These are phyloP conservation scores for Mitragyna speciosa DNA, from an alignment of 257 asterid species.

Conservation along the genomic window DNA sequence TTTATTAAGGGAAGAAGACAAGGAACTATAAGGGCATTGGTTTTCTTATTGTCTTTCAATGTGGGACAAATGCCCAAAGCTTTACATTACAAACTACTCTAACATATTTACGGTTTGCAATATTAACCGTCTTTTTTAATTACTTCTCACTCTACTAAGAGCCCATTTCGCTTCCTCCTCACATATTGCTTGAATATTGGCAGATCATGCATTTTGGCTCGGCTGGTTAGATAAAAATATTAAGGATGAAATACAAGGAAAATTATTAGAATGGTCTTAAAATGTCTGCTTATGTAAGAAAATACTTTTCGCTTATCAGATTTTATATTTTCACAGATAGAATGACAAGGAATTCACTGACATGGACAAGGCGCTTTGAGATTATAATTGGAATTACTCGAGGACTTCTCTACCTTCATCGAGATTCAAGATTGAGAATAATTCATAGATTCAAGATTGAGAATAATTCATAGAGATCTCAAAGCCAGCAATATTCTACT, in stretches of 20 bases:
- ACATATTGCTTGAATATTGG: too few relatives aligned
- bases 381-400: constrained; percentile 35
- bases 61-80: too few relatives aligned
- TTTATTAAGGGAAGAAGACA: too few relatives aligned
- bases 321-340: constrained; percentile 10
- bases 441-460: constrained; percentile 39
- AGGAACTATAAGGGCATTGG: too few relatives aligned
- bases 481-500: constrained; percentile 38
- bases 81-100: too few relatives aligned
- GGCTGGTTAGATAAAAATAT: background rate
- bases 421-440: constrained; percentile 41
- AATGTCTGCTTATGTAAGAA: background rate
- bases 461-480: constrained; percentile 39
- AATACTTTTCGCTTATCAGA: background rate
- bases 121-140: background rate
- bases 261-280: background rate
- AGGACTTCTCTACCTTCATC: constrained; percentile 43
- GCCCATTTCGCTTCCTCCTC: too few relatives aligned
- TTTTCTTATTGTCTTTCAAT: too few relatives aligned
- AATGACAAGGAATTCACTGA: background rate
- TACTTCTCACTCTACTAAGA: background rate
- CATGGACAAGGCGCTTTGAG: constrained; percentile 26
- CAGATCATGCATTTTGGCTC: too few relatives aligned
- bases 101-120: constrained; percentile 30
- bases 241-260: background rate